These are phyloP conservation scores for Candida stauntonica DNA, from an alignment of 805 yeast genomes.

Conservation along the genomic window DNA sequence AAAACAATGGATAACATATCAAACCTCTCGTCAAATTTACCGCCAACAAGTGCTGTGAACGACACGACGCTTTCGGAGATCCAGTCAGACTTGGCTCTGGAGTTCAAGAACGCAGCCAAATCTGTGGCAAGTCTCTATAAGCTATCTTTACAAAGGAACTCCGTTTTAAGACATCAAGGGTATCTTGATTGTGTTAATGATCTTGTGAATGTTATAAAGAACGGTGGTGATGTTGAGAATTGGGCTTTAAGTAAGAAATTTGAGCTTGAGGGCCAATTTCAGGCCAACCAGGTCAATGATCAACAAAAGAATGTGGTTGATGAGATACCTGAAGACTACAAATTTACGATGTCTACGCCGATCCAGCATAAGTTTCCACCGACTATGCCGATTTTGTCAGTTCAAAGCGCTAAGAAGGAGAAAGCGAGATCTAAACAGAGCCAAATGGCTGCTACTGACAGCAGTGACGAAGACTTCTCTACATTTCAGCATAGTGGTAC, in stretches of 20 bases:
- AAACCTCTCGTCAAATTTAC: slow-evolving; percentile 51
- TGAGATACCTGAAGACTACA: slow-evolving; percentile 15
- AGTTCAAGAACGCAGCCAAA: slow-evolving; percentile 68
- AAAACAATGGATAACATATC: slow-evolving; percentile 50
- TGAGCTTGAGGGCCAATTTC: slow-evolving; percentile 31
- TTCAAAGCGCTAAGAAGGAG: slow-evolving; percentile 3
- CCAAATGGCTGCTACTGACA: background rate
- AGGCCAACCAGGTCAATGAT: background rate
- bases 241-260: slow-evolving; percentile 48
- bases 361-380: slow-evolving; percentile 21
- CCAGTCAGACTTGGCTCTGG: slow-evolving; percentile 50
- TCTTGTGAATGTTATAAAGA: slow-evolving; percentile 37
- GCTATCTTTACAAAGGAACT: slow-evolving; percentile 45
- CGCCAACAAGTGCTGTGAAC: slow-evolving; percentile 45
- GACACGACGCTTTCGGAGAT: slow-evolving; percentile 44
- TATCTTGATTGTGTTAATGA: slow-evolving; percentile 61
- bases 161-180: slow-evolving; percentile 48
- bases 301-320: background rate
- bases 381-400: slow-evolving; percentile 18
- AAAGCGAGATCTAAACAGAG: no score
- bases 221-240: slow-evolving; percentile 41
- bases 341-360: slow-evolving; percentile 15
- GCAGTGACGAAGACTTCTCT: slow-evolving; percentile 9
- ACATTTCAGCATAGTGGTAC: no score
- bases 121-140: slow-evolving; percentile 65